Evolutionary conservation across 1,139 yeast genomes (phyloP).

Genomic region (Waltiozyma sp.): DNA sequence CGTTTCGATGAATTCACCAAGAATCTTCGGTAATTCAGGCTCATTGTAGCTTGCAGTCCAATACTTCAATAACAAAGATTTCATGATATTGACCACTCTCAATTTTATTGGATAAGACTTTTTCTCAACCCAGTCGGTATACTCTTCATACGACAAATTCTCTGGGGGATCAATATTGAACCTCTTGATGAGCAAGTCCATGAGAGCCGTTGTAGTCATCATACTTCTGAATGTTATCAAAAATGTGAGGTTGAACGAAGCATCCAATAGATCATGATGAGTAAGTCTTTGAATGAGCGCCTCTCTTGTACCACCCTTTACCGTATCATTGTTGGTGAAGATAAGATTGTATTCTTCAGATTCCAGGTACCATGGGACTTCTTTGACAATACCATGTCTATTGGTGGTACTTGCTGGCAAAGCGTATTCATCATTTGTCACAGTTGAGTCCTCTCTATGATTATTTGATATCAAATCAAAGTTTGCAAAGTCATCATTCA

Average conservation of each 20-base stretch:
- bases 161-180: conserved; percentile 79
- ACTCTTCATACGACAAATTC: conserved; percentile 76
- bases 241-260: conserved; percentile 60
- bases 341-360: conserved; percentile 69
- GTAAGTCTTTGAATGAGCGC: conserved; percentile 80
- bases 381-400: conserved; percentile 19
- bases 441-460: conserved; percentile 41
- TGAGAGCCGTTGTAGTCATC: conserved; percentile 55
- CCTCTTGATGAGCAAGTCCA: conserved; percentile 50
- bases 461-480: conserved; percentile 43
- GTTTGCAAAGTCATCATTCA: conserved; percentile 56
- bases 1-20: conserved; percentile 47
- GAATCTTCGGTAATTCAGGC: conserved; percentile 36
- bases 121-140: conserved; percentile 66
- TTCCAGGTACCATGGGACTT: conserved; percentile 71
- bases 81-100: conserved; percentile 63
- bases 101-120: conserved; percentile 57
- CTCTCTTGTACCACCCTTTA: conserved; percentile 78
- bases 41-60: conserved; percentile 65
- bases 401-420: conserved; percentile 17
- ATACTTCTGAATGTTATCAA: conserved; percentile 70
- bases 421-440: conserved; percentile 18
- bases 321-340: conserved; percentile 59
- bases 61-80: conserved; percentile 57
- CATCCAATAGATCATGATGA: conserved; percentile 62